Percentiles rank a stretch among this genome's conserved stretches.
Conservation (phyloP, 176 grass and related monocot species). For the Triticum urartu region DNA sequence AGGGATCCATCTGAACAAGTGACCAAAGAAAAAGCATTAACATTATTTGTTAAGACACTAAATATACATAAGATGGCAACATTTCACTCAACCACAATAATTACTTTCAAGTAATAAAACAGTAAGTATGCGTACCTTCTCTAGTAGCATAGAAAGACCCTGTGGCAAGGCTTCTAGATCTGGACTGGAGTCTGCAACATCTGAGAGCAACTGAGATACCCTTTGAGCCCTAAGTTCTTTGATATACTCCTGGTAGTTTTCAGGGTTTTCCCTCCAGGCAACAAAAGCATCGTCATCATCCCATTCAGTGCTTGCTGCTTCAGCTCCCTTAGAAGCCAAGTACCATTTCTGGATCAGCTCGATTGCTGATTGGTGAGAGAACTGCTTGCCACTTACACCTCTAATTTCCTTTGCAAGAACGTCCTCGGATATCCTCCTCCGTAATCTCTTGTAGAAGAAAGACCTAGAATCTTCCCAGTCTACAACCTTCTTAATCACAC, state of each 20-base stretch:
- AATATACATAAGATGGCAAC: background rate
- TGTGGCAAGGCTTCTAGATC: constrained; percentile 64
- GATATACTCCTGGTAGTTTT: constrained; percentile 66
- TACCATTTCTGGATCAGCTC: constrained; percentile 89
- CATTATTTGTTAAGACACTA: background rate
- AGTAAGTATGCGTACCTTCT: constrained; percentile 57
- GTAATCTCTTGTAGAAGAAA: constrained; percentile 92
- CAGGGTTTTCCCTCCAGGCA: constrained; percentile 75
- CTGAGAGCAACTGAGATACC: constrained; percentile 50
- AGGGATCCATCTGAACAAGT: constrained; percentile 78
- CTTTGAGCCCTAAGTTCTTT: constrained; percentile 75
- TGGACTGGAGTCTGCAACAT: constrained; percentile 48
- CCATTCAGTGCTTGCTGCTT: constrained; percentile 45
- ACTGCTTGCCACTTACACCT: constrained; percentile 55
- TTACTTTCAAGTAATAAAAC: constrained; percentile 1
- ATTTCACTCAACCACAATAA: background rate
- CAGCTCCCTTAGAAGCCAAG: constrained; percentile 22
- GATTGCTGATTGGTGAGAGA: constrained; percentile 49
- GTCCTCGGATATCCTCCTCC: constrained; percentile 69
- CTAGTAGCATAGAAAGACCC: constrained; percentile 78
- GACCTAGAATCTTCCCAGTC: constrained; percentile 81
- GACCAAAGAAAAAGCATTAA: constrained; percentile 22
- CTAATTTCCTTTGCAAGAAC: constrained; percentile 70
- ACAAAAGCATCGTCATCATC: constrained; percentile 92
- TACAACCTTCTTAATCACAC: constrained; percentile 82